These are phyloP conservation scores for Pseudogymnoascus destructans DNA, from an alignment of 2,329 filamentous ascomycete species.

Conservation along the genomic window DNA sequence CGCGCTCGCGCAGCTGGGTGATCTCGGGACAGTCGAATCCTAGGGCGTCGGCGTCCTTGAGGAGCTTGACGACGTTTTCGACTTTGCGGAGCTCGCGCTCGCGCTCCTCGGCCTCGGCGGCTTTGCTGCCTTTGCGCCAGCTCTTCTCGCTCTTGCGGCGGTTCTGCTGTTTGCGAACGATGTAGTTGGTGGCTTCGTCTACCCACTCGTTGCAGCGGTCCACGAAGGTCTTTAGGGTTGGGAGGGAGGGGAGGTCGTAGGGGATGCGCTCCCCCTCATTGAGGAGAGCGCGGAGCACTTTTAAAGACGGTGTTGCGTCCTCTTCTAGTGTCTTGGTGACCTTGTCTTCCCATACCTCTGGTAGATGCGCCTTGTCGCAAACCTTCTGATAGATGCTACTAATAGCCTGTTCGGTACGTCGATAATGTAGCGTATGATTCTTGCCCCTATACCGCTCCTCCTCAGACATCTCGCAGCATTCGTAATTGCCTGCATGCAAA, in stretches of 20 bases:
- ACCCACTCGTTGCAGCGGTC: slow-evolving; percentile 96
- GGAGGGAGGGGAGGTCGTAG: slow-evolving; percentile 71
- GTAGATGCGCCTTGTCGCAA: slow-evolving; percentile 71
- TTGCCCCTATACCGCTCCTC: slow-evolving; percentile 54
- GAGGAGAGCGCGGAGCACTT: slow-evolving; percentile 68
- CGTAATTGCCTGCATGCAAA: slow-evolving; percentile 62
- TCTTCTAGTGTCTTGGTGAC: slow-evolving; percentile 74
- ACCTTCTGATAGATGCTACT: slow-evolving; percentile 58
- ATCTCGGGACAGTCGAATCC: slow-evolving; percentile 94
- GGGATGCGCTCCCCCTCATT: slow-evolving; percentile 95
- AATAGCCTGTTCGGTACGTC: slow-evolving; percentile 61
- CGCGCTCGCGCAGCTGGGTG: slow-evolving; percentile 68
- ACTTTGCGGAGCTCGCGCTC: slow-evolving; percentile 78
- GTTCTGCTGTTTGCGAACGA: slow-evolving; percentile 93
- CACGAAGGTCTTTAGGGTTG: slow-evolving; percentile 76
- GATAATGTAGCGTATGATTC: slow-evolving; percentile 64
- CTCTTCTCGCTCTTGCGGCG: slow-evolving; percentile 87
- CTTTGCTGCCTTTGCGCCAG: slow-evolving; percentile 65
- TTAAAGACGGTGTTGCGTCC: slow-evolving; percentile 72
- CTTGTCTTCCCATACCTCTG: slow-evolving; percentile 83
- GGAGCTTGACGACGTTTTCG: slow-evolving; percentile 73
- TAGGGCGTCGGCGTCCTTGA: slow-evolving; percentile 71
- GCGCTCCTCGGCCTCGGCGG: slow-evolving; percentile 70
- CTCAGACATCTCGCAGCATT: slow-evolving; percentile 63
- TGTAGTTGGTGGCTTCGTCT: slow-evolving; percentile 91